phyloP scores from a whole-genome alignment of 169 alveolate genomes.

The Perkinsus marinus region DNA sequence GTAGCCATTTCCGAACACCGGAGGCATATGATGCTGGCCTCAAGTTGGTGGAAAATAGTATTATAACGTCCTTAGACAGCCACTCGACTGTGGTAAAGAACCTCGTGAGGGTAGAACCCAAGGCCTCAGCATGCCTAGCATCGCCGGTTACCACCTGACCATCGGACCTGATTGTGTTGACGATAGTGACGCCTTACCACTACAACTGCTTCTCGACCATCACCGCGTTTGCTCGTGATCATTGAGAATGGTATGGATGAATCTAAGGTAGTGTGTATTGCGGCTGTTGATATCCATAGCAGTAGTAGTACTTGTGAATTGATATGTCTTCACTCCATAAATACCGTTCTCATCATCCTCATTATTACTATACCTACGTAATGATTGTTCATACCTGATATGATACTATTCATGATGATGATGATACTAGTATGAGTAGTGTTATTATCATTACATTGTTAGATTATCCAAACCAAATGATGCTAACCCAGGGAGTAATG shows the following conservation, averaged over 20 bases:
- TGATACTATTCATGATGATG: too few species aligned
- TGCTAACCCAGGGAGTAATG: not conserved
- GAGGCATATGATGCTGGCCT: too few species aligned
- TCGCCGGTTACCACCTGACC: not conserved
- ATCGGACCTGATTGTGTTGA: not conserved
- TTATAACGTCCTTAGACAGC: not conserved
- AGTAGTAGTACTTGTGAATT: not conserved
- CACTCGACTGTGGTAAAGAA: not conserved
- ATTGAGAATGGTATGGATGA: not conserved
- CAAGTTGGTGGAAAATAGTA: not conserved
- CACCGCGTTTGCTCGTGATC: not conserved
- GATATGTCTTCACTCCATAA: not conserved
- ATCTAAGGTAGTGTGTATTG: not conserved
- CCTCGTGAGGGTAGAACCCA: not conserved
- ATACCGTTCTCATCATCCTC: not conserved
- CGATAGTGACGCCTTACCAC: not conserved
- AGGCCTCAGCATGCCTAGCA: not conserved
- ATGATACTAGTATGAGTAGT: too few species aligned
- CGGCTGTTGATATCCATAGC: not conserved
- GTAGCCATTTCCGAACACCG: not conserved
- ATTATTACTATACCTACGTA: too few species aligned
- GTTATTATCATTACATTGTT: not conserved
- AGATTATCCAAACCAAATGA: not conserved
- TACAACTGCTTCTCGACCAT: not conserved
- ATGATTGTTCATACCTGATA: too few species aligned